Evolutionary conservation across 306 rosid species (phyloP), one percentile per base, ranked within the genome.

Genomic region (Vicia faba): DNA sequence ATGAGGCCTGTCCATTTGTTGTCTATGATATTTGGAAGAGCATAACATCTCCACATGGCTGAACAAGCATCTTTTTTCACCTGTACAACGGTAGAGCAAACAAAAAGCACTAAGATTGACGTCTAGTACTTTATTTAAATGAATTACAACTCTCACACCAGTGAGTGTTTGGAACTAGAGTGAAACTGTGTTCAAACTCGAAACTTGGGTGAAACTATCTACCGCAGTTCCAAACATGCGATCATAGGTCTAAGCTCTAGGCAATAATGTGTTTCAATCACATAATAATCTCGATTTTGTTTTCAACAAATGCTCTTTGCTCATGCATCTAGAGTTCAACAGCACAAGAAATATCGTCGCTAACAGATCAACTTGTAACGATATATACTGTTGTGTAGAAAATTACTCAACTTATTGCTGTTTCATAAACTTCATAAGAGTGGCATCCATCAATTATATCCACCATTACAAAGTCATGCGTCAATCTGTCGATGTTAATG

Each of bases 31-130:
- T 28, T 18, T 49, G 13, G 49, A 43, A 43, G 49, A n/a, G 15
- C 46, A 45, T 46, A 46, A 46, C 23, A 46, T 46, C 23, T 39
- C 56, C 64, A 75, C 70, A 16, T 46, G 54, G 57, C 63, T 38
- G 13, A 49, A 50, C 41, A 61, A 20, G 33, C 26, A 38, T 2
- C 25, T 57, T 35, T 66, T 45, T 45, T 23, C 26, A 15, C 39
- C 15, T 12, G 18, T 36, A 49, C 58, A 57, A 25, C 15, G 60
- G 60, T 39, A 1, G 41, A 40, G 43, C 14, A 33, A 44, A 64
- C 35, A 29, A 64, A 16, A 54, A 41, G n/a, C 14, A 31, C 36
- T 1, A 31, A 31, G 0, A 31, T 28, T 6, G 36, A 6, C 2
- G 2, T 31, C 36, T 31, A 31, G 36, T 31, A 31, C 36, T 31